Percentiles rank a stretch among this genome's conserved stretches.
Conservation (phyloP, 768 basidiomycete species). For the Lactarius evosmus region DNA sequence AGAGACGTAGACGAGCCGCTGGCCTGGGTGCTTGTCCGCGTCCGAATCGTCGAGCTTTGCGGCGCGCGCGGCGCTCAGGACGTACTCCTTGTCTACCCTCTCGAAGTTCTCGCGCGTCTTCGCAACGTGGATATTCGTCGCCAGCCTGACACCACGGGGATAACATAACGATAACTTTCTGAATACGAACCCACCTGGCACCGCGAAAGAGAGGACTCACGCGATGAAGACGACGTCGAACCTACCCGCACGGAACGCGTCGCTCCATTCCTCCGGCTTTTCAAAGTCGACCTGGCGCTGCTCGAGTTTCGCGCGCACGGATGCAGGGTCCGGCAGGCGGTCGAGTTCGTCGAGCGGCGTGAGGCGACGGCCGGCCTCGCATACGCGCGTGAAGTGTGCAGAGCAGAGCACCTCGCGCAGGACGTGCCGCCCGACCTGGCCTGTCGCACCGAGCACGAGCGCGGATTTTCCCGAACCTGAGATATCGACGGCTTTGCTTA, state of each 20-base stretch:
- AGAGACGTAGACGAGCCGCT: constrained; percentile 68
- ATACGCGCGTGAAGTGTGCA: constrained; percentile 53
- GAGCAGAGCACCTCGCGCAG: constrained; percentile 59
- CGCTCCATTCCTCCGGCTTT: constrained; percentile 47
- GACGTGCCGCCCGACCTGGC: constrained; percentile 58
- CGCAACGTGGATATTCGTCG: constrained; percentile 58
- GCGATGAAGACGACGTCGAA: constrained; percentile 78
- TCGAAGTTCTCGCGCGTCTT: constrained; percentile 65
- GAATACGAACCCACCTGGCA: too few relatives aligned
- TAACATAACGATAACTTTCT: too few relatives aligned
- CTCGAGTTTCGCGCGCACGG: constrained; percentile 56
- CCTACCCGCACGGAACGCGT: constrained; percentile 45
- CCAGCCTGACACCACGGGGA: too few relatives aligned
- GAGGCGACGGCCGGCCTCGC: constrained; percentile 65
- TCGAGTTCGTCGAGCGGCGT: constrained; percentile 45
- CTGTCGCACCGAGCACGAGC: constrained; percentile 71
- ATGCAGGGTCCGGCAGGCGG: constrained; percentile 39
- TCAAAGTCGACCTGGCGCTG: constrained; percentile 70
- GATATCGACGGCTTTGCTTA: too few relatives aligned
- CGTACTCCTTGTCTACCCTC: constrained; percentile 72
- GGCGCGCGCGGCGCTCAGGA: constrained; percentile 58
- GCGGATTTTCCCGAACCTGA: constrained; percentile 46
- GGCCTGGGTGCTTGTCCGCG: constrained; percentile 41
- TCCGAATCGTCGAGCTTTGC: constrained; percentile 64
- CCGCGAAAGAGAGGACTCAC: too few relatives aligned